Evolutionary conservation across 1,139 yeast species (phyloP).

Genomic region (Candida albicans): DNA sequence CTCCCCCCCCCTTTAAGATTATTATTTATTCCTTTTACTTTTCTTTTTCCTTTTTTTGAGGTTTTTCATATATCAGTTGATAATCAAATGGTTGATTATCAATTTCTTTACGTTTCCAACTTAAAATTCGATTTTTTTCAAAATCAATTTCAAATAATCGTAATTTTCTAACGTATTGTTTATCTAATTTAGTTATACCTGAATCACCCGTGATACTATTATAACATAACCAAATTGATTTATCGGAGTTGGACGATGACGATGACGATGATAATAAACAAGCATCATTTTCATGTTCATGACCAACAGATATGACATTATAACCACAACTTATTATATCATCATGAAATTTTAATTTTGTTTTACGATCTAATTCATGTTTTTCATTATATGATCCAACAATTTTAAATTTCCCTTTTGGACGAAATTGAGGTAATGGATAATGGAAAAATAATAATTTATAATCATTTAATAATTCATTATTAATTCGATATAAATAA

Average conservation of each 20-base stretch:
- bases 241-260: no score
- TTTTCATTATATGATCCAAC: conserved; percentile 52
- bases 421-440: conserved; percentile 55
- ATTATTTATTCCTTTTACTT: background rate
- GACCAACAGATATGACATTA: conserved; percentile 51
- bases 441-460: conserved; percentile 49
- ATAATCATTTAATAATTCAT: conserved; percentile 15
- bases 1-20: no score
- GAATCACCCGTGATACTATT: conserved; percentile 41
- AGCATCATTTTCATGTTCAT: conserved; percentile 58
- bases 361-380: conserved; percentile 34
- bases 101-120: conserved; percentile 42
- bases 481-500: conserved; percentile 25
- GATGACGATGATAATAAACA: conserved; percentile 44
- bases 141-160: conserved; percentile 39
- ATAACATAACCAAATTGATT: conserved; percentile 42
- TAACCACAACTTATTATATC: conserved; percentile 41
- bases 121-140: conserved; percentile 25
- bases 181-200: conserved; percentile 28
- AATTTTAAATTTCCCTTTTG: conserved; percentile 46
- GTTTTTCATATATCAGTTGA: conserved; percentile 28
- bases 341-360: conserved; percentile 34
- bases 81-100: conserved; percentile 32
- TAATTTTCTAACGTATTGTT: conserved; percentile 31
- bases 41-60: background rate